Evolutionary conservation across 2,329 filamentous ascomycete species (phyloP).

Genomic region (Stemphylium lycopersici): DNA sequence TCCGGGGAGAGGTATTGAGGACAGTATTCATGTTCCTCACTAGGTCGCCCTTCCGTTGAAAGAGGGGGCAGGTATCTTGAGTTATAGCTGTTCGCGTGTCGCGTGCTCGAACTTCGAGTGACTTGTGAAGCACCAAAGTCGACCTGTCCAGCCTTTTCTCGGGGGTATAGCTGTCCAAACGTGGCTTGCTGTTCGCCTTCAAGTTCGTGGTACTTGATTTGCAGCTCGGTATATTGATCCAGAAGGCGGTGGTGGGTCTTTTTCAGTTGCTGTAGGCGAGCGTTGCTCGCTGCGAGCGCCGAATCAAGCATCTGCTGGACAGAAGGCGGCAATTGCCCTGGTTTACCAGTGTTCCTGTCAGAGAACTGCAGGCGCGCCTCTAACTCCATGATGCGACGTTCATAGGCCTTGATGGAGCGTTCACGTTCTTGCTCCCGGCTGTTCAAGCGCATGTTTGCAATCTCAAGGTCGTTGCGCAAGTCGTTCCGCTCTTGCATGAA

Average conservation of each 20-base stretch:
- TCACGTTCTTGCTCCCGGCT: constrained; percentile 59
- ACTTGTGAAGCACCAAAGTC: constrained; percentile 26
- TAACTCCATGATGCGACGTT: constrained; percentile 56
- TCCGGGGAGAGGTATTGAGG: constrained; percentile 39
- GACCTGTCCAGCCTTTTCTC: constrained; percentile 24
- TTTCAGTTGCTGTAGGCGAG: constrained; percentile 57
- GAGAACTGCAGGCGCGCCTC: constrained; percentile 44
- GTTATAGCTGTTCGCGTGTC: constrained; percentile 27
- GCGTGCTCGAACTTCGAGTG: constrained; percentile 38
- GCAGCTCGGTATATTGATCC: constrained; percentile 58
- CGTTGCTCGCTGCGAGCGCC: constrained; percentile 54
- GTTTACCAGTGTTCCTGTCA: constrained; percentile 30
- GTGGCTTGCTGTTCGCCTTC: constrained; percentile 43
- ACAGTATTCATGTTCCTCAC: constrained; percentile 39
- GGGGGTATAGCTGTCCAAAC: constrained; percentile 29
- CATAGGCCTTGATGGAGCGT: constrained; percentile 54
- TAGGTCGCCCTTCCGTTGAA: constrained; percentile 23
- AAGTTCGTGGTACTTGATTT: constrained; percentile 53
- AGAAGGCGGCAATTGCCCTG: constrained; percentile 46
- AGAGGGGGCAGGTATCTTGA: constrained; percentile 34
- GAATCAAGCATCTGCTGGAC: constrained; percentile 57
- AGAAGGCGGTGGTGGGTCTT: constrained; percentile 60
- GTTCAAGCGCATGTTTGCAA: constrained; percentile 64
- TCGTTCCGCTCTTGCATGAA: constrained; percentile 64
- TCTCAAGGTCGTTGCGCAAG: constrained; percentile 64